These are phyloP conservation scores for Yueomyces sp. DNA, from an alignment of 1,139 yeast species.

Conservation along the genomic window DNA sequence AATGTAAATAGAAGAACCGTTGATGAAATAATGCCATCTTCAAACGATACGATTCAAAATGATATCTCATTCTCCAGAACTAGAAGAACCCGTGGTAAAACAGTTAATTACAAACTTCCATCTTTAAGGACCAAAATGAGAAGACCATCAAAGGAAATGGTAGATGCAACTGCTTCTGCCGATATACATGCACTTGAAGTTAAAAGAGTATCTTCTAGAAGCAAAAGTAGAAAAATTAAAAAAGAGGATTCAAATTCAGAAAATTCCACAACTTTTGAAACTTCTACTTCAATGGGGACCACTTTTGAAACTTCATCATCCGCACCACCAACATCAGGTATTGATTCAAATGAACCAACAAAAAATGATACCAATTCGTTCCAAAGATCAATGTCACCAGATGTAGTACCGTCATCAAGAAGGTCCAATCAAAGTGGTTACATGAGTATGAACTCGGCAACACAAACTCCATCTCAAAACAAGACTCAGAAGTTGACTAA, in stretches of 20 bases:
- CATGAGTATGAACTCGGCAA: too few species aligned
- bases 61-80: constrained; percentile 15
- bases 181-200: constrained; percentile 24
- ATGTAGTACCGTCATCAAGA: too few species aligned
- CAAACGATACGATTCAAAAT: constrained; percentile 9
- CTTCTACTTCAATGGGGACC: neutral
- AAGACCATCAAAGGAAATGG: constrained; percentile 47
- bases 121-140: constrained; percentile 60
- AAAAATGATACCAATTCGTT: neutral
- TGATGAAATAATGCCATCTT: constrained; percentile 29
- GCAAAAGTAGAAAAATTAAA: constrained; percentile 1
- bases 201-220: neutral
- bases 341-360: neutral
- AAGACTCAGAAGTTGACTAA: neutral
- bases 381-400: too few species aligned
- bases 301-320: neutral
- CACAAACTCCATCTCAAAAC: neutral
- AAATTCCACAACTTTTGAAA: neutral
- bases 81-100: constrained; percentile 36
- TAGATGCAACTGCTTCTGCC: constrained; percentile 36
- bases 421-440: neutral
- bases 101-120: constrained; percentile 58
- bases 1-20: constrained; percentile 14
- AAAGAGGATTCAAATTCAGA: neutral
- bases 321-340: neutral